Base-by-base conservation (phyloP, 2,329 filamentous ascomycete genomes). In the Thermoascus crustaceus region DNA sequence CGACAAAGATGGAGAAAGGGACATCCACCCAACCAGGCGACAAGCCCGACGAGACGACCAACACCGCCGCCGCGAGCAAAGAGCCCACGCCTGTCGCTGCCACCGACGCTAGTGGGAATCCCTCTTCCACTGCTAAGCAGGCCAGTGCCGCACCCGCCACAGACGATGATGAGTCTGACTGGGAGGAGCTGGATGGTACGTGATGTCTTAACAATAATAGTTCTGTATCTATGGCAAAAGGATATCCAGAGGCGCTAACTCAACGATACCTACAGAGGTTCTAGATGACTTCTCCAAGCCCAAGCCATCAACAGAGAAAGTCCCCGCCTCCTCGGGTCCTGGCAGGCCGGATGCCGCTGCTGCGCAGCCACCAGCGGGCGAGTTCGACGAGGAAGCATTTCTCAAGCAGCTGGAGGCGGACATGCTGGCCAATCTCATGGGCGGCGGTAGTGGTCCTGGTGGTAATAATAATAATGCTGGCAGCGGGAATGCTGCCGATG, bases 121-220 rank as follows among this genome's bases (percentile, higher is more conserved):
- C 22, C 20, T 5, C 33, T 7, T 27, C 22, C 7, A 26, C 19
- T 23, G 13, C 7, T 11, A 20, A 18, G 20, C 23, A 34, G 10
- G 6, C 30, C 34, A 18, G 35, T 37, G 13, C 16, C 16, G 30
- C 38, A 20, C 23, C 37, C 32, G 38, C 27, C 30, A 27, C 34
- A 27, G 40, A 18, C 3, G 30, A 32, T 9, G 29, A 32, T 9
- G 89, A 95, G 52, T 89, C 88, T 5, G 89, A 96, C 46, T 88
- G 94, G 61, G 91, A 95, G 53, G 91, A 96, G 53, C 69, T 98
- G 29, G 91, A 98, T 63, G 86, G 85, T 85, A 61, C 48, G 67
- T 51, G 33, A 17, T 25, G 10, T 20, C 22, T 18, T 14, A 26
- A n/a, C n/a, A n/a, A n/a, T n/a, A n/a, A n/a, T n/a, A n/a, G n/a